Evolutionary conservation across 169 alveolate species (phyloP), one percentile per base, ranked within the genome.

Genomic region (Eimeria falciformis): DNA sequence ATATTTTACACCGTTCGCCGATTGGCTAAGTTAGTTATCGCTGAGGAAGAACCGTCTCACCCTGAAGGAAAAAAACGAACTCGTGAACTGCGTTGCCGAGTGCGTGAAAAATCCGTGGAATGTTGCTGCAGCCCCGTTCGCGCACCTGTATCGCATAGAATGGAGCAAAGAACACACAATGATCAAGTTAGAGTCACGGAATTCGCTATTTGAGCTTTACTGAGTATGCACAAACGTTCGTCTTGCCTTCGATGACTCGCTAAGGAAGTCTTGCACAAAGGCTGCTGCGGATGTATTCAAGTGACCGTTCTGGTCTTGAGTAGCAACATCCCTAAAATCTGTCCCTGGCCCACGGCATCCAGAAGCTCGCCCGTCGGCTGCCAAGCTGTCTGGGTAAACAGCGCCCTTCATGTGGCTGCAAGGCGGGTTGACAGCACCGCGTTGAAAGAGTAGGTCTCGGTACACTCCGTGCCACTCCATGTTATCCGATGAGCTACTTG

Each of bases 401-500:
- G 53, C 69, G 27, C 37, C 12, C 45, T 37, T 53, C 23, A 55
- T 55, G 77, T 56, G 77, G 62, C 58, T 29, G 58, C 90, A 81
- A 1, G 90, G 90, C 9, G 90, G 90, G 27, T 81, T 81, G 58
- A 55, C 53, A 12, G 90, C 33, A 55, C 90, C 90, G 11, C 90
- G 56, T 21, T 65, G 29, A 33, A 81, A 81, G 40, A 81, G 18
- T 56, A 81, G 21, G 68, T 81, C 77, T 46, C 69, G 53, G 90
- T 81, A 81, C 3, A 81, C 50, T 7, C 90, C 90, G 25, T 81
- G 90, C 90, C 90, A 81, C n/a, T 81, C 90, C 53, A 78, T 78
- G 68, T 68, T 14, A 6, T 23, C 87, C 17, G n/a, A n/a, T 12
- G 65, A 33, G 40, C 40, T 33, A 2, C 40, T 33, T 33, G 40